These are phyloP conservation scores for Dionaea muscipula DNA, from an alignment of 179 eudicot species.

Conservation along the genomic window DNA sequence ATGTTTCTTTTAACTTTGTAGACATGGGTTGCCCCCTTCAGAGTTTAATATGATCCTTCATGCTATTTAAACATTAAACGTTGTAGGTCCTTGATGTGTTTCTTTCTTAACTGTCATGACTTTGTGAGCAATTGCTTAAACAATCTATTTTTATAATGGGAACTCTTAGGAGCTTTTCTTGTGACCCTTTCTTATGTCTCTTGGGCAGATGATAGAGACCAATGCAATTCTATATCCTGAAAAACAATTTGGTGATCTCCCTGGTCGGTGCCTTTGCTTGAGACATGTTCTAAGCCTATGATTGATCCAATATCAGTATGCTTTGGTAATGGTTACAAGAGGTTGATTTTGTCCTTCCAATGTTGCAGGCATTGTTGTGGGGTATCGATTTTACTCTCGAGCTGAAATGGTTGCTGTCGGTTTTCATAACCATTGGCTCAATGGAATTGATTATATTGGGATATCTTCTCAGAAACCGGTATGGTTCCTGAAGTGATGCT, in stretches of 20 bases:
- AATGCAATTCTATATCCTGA: conserved; percentile 20
- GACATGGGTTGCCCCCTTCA: too few species aligned
- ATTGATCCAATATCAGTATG: too few species aligned
- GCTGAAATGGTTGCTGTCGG: conserved; percentile 35
- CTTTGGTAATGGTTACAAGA: too few species aligned
- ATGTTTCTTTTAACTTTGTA: too few species aligned
- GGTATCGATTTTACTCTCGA: conserved; percentile 29
- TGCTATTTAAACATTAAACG: too few species aligned
- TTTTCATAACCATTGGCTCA: conserved; percentile 30
- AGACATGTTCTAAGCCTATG: neutral
- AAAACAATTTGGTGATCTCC: conserved; percentile 23
- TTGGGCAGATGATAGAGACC: conserved; percentile 20
- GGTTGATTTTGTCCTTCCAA: neutral
- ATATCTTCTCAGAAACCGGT: conserved; percentile 15
- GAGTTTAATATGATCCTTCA: too few species aligned
- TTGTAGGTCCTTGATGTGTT: too few species aligned
- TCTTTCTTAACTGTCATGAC: too few species aligned
- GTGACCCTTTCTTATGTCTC: neutral
- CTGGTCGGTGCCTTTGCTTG: conserved; percentile 21
- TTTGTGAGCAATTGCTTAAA: too few species aligned
- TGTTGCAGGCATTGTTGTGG: conserved; percentile 29
- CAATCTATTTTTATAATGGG: neutral
- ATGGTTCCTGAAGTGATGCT: too few species aligned
- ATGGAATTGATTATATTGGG: conserved; percentile 30
- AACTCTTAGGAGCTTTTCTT: too few species aligned